Evolutionary conservation across 352 stramenopile species (phyloP), one percentile per base, ranked within the genome.

Genomic region (Pythium rhizo-oryzae): DNA sequence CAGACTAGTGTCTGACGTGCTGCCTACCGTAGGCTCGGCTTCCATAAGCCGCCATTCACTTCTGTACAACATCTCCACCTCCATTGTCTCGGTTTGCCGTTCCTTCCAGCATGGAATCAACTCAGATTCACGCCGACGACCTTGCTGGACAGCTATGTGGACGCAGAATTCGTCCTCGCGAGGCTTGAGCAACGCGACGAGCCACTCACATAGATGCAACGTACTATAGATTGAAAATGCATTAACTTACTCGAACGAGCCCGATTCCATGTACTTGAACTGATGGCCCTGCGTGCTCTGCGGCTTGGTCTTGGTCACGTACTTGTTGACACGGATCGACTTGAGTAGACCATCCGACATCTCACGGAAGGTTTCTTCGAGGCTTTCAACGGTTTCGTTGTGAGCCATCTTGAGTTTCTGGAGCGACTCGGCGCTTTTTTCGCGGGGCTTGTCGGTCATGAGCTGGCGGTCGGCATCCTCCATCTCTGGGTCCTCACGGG

Each of bases 201-300:
- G 9, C 33, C 21, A 30, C 4, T n/a, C 5, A 1, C 23, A 5
- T 2, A 41, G 6, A 11, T 39, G 56, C 35, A 24, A 51, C 25
- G 28, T 33, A 44, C 44, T 49, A 46, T 56, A 39, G 8, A 23
- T 47, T 61, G 16, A 13, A 19, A 25, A 62, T 33, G 64, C 49
- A 59, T 49, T 63, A 62, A 70, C 16, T 74, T 72, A 84, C 60
- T 87, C 66, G 65, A 89, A 93, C 69, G 77, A 76, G 53, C 87
- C 87, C n/a, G 85, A 91, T 63, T 95, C 87, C 59, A 95, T 93
- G 72, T 87, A 95, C 69, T 92, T 92, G 76, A 92, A 95, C 66
- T 91, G 82, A 47, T 84, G 79, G 47, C 79, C 81, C 67, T 95
- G 87, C 39, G 85, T 93, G 67, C 82, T 90, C 71, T 79, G 78